These are phyloP conservation scores for Pestalotiopsis sp. DNA, from an alignment of 2,329 filamentous ascomycete species.

Conservation along the genomic window DNA sequence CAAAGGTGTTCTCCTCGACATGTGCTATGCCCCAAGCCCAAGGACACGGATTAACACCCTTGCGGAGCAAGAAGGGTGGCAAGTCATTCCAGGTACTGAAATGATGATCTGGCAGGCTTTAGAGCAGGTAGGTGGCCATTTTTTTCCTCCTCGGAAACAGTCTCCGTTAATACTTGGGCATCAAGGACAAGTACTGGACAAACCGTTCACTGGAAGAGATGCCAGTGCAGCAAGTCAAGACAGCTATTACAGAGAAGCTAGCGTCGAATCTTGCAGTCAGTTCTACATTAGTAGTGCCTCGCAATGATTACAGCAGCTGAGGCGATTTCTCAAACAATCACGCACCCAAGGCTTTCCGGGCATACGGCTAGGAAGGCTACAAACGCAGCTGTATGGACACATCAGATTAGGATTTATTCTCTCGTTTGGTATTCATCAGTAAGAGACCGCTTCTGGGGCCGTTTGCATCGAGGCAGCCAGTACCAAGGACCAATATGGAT, in stretches of 20 bases:
- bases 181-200: background rate
- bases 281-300: too few relatives aligned
- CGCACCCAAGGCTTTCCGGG: too few relatives aligned
- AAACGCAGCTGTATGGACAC: too few relatives aligned
- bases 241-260: background rate
- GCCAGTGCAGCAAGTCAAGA: background rate
- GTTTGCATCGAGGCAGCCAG: too few relatives aligned
- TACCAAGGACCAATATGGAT: too few relatives aligned
- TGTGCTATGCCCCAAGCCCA: slow-evolving; percentile 80
- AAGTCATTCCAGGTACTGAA: slow-evolving; percentile 76
- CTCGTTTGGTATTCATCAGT: too few relatives aligned
- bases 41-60: slow-evolving; percentile 68
- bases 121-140: slow-evolving; percentile 46
- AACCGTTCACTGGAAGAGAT: background rate
- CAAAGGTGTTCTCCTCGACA: slow-evolving; percentile 75
- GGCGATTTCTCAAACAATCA: too few relatives aligned
- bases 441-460: too few relatives aligned
- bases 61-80: slow-evolving; percentile 66
- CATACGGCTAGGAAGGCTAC: too few relatives aligned
- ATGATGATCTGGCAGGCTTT: slow-evolving; percentile 78
- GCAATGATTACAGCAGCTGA: too few relatives aligned
- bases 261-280: background rate
- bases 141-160: background rate
- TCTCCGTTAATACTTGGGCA: background rate
- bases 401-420: too few relatives aligned